phyloP scores from a whole-genome alignment of 2,329 filamentous ascomycete species.

The Penicillium verrucosum region DNA sequence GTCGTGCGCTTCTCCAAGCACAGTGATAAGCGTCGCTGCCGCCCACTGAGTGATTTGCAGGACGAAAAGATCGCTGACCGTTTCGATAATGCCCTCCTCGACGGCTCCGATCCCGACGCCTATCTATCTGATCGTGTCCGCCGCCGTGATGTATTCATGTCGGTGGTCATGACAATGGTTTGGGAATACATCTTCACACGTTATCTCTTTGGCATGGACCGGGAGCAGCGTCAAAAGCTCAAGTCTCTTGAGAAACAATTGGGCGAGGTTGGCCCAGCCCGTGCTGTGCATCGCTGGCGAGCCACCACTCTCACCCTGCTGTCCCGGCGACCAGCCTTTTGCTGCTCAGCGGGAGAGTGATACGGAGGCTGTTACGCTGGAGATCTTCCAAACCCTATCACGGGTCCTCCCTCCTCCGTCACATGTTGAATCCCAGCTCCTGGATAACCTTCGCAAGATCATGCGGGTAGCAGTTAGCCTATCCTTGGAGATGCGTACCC shows the following conservation, averaged over 20 bases:
- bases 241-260: conserved; percentile 93
- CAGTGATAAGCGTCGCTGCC: conserved; percentile 86
- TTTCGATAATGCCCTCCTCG: conserved; percentile 88
- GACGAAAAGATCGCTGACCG: conserved; percentile 93
- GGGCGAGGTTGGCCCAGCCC: conserved; percentile 77
- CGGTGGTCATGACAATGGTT: conserved; percentile 97
- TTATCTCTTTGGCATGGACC: conserved; percentile 97
- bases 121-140: conserved; percentile 85
- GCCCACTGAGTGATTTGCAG: conserved; percentile 75
- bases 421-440: conserved; percentile 74
- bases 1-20: conserved; percentile 97
- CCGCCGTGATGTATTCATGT: conserved; percentile 95
- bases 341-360: conserved; percentile 78
- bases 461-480: conserved; percentile 85
- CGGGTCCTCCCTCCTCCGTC: conserved; percentile 82
- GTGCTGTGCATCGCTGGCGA: conserved; percentile 95
- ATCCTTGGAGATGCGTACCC: conserved; percentile 94
- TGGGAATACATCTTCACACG: conserved; percentile 98
- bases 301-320: conserved; percentile 90
- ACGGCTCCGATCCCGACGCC: conserved; percentile 86
- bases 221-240: conserved; percentile 94
- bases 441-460: conserved; percentile 80
- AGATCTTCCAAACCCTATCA: conserved; percentile 79
- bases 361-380: conserved; percentile 91
- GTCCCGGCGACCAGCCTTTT: conserved; percentile 78